Evolutionary conservation across 2,329 filamentous ascomycete genomes (phyloP).

Genomic region (Exophiala sp.): DNA sequence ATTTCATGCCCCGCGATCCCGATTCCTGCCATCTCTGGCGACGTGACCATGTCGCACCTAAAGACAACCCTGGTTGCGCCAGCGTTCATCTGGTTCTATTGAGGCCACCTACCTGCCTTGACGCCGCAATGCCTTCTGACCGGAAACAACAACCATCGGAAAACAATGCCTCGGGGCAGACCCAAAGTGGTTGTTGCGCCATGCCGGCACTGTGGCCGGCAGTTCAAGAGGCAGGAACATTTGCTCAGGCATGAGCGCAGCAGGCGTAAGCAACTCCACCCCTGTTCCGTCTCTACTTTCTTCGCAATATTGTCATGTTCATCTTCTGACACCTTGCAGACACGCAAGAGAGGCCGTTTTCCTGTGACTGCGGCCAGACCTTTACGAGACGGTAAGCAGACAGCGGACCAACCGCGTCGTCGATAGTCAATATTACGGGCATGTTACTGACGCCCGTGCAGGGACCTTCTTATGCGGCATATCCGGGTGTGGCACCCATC

Average conservation of each 20-base stretch:
- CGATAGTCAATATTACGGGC: neutral
- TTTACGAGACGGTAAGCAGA: conserved; percentile 33
- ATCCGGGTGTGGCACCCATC: conserved; percentile 12
- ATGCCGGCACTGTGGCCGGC: conserved; percentile 32
- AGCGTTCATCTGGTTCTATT: too few relatives aligned
- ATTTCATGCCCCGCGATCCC: too few relatives aligned
- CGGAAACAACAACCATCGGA: neutral
- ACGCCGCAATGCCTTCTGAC: too few relatives aligned
- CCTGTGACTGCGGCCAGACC: conserved; percentile 31
- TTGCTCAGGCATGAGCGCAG: conserved; percentile 31
- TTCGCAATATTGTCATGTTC: too few relatives aligned
- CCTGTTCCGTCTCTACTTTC: neutral
- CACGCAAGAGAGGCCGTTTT: conserved; percentile 34
- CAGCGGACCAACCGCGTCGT: neutral
- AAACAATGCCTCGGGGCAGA: conserved; percentile 12
- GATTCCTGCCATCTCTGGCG: too few relatives aligned
- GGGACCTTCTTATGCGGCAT: conserved; percentile 26
- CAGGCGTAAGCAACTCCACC: conserved; percentile 21
- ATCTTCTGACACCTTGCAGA: conserved; percentile 27
- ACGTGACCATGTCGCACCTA: too few relatives aligned
- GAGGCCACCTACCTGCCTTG: too few relatives aligned
- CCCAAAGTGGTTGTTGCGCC: conserved; percentile 6
- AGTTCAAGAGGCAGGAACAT: conserved; percentile 34
- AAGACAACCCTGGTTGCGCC: too few relatives aligned
- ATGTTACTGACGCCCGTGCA: conserved; percentile 1